phyloP scores from a whole-genome alignment of 2,329 filamentous ascomycete species.

The Thelonectria olida region DNA sequence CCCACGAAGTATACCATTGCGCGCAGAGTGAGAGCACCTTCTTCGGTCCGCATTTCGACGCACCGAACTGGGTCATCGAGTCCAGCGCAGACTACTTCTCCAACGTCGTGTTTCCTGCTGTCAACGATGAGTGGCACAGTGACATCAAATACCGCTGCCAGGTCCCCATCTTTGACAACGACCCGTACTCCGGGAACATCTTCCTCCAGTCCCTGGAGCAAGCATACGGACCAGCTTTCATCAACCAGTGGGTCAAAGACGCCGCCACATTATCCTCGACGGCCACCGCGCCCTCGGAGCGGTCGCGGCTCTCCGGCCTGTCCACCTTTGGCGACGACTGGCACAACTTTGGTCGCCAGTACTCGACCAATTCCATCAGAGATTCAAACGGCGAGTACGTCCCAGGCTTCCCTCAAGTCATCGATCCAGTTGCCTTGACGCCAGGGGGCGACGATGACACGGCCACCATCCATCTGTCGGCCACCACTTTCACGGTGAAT shows the following conservation, averaged over 20 bases:
- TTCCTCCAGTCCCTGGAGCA: constrained; percentile 16
- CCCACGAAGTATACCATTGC: constrained; percentile 19
- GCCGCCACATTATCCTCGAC: constrained; percentile 3
- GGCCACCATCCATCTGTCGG: neutral
- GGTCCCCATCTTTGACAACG: constrained; percentile 8
- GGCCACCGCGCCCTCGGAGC: neutral
- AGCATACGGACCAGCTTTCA: constrained; percentile 1
- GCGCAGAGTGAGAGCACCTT: neutral
- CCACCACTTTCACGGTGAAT: no score
- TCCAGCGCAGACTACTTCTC: constrained; percentile 13
- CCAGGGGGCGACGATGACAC: neutral
- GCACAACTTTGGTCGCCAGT: constrained; percentile 6
- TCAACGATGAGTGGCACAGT: neutral
- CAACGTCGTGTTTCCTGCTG: constrained; percentile 15
- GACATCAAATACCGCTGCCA: neutral
- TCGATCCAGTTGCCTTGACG: neutral
- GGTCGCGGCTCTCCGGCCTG: neutral
- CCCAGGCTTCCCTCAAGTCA: neutral
- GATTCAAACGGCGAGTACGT: neutral
- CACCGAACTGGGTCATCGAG: constrained; percentile 7
- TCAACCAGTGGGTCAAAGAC: constrained; percentile 14
- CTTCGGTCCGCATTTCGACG: neutral
- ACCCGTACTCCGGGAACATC: neutral
- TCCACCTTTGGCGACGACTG: constrained; percentile 8
- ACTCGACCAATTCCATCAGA: constrained; percentile 6